Evolutionary conservation across 768 basidiomycete species (phyloP), one percentile per base, ranked within the genome.

Genomic region (Leccinum variicolor): DNA sequence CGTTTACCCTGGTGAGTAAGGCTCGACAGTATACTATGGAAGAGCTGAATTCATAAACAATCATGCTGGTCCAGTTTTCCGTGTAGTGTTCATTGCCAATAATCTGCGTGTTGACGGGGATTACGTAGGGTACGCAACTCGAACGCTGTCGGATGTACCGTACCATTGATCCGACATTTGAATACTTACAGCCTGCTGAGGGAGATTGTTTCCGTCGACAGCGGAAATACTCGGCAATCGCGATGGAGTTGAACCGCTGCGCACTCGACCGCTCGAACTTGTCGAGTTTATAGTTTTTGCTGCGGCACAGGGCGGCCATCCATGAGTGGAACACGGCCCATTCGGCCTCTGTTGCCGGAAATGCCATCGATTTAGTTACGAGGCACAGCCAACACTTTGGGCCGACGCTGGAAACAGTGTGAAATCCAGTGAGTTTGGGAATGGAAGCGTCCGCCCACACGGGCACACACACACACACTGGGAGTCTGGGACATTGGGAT

Each of bases 161-260:
- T 60, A 63, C 59, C 59, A 59, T 67, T 74, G 71, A 74, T 74
- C 71, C 71, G 73, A 58, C 45, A 60, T 60, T 59, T 54, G 62
- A 65, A 63, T 60, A 64, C 43, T 21, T 43, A 6, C 19, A 43
- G 62, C 64, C 58, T 50, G 59, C 60, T 68, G 59, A 43, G 41
- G 41, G 57, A 52, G 51, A 58, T 50, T 43, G 29, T 52, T 39
- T 28, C 71, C 71, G 73, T 51, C 58, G 45, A 60, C 57, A 46
- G 54, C 73, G 73, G 71, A 63, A 61, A 39, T 54, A 55, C 39
- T 67, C 65, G 66, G 66, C 64, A 62, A 57, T 55, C 47, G 54
- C 46, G 57, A 39, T 55, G 58, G 46, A 46, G 53, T 54, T 26
- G 36, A 60, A 48, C 50, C 48, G 53, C 45, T 34, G 51, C 39